Evolutionary conservation across 306 rosid species (phyloP).

Genomic region (Cicer judaicum): DNA sequence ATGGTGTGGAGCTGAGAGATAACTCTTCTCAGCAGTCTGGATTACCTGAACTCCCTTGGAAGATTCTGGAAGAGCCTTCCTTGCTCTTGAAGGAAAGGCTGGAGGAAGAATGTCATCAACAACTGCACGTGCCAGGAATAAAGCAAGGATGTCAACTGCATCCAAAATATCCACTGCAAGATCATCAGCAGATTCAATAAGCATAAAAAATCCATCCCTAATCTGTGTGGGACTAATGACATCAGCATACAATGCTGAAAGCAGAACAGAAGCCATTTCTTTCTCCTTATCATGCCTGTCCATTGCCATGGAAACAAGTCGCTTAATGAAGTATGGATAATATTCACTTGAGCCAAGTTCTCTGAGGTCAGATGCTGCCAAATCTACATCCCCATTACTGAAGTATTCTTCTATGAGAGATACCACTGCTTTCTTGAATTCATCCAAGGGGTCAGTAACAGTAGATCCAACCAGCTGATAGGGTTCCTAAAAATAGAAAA

Average conservation of each 20-base stretch:
- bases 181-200: constrained; percentile 96
- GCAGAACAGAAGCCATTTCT: constrained; percentile 97
- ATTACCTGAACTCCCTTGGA: constrained; percentile 88
- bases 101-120: constrained; percentile 98
- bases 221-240: constrained; percentile 89
- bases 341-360: constrained; percentile 91
- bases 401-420: constrained; percentile 89
- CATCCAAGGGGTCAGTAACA: constrained; percentile 85
- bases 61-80: constrained; percentile 81
- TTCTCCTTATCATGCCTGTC: constrained; percentile 98
- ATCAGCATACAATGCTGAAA: constrained; percentile 94
- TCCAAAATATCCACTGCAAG: constrained; percentile 93
- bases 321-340: constrained; percentile 88
- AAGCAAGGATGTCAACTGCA: constrained; percentile 91
- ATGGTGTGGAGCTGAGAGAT: constrained; percentile 99
- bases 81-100: constrained; percentile 84
- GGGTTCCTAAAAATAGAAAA: constrained; percentile 72
- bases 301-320: constrained; percentile 95
- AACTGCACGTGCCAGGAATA: constrained; percentile 96
- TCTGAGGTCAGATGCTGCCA: constrained; percentile 87
- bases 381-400: constrained; percentile 81
- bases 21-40: constrained; percentile 88
- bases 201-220: constrained; percentile 90
- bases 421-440: constrained; percentile 85
- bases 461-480: constrained; percentile 89